phyloP scores from a whole-genome alignment of 768 basidiomycete genomes.

The Phylloporus sp. region DNA sequence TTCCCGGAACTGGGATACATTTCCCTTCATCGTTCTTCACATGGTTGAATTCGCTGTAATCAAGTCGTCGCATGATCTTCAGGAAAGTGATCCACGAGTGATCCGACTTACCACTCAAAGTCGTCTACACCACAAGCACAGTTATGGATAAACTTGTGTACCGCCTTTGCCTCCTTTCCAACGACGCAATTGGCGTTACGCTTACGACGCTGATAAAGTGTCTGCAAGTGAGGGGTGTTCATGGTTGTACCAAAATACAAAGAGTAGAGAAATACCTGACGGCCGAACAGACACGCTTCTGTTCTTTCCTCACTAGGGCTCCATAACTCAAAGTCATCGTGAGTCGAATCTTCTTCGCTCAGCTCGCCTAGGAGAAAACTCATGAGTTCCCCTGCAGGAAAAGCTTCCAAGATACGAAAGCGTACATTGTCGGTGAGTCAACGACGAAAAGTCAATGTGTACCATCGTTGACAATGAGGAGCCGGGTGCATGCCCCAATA shows the following conservation, averaged over 20 bases:
- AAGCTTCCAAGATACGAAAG: slow-evolving; percentile 4
- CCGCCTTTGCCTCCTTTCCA: slow-evolving; percentile 58
- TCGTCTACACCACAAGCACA: slow-evolving; percentile 73
- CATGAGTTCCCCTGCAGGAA: not conserved
- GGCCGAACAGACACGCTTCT: slow-evolving; percentile 88
- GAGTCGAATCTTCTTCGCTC: slow-evolving; percentile 61
- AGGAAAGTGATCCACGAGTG: not conserved
- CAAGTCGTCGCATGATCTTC: not conserved
- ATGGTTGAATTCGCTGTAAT: slow-evolving; percentile 86
- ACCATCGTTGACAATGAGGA: slow-evolving; percentile 49
- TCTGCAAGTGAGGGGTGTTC: slow-evolving; percentile 40
- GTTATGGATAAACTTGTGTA: slow-evolving; percentile 53
- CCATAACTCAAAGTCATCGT: slow-evolving; percentile 98
- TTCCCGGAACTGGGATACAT: slow-evolving; percentile 77
- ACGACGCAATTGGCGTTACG: slow-evolving; percentile 81
- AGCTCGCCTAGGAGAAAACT: slow-evolving; percentile 52
- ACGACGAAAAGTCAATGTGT: slow-evolving; percentile 83
- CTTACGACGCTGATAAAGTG: slow-evolving; percentile 84
- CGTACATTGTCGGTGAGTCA: slow-evolving; percentile 77
- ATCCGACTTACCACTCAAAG: slow-evolving; percentile 85
- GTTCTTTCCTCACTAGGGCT: slow-evolving; percentile 87
- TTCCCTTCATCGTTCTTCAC: slow-evolving; percentile 61
- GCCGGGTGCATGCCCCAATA: slow-evolving; percentile 63
- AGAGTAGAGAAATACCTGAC: slow-evolving; percentile 52
- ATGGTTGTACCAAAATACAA: not conserved